Percentiles rank a stretch among this genome's conserved stretches.
These are phyloP conservation scores for Xylaria digitata DNA, from an alignment of 2,329 filamentous ascomycete species.

Conservation along the genomic window DNA sequence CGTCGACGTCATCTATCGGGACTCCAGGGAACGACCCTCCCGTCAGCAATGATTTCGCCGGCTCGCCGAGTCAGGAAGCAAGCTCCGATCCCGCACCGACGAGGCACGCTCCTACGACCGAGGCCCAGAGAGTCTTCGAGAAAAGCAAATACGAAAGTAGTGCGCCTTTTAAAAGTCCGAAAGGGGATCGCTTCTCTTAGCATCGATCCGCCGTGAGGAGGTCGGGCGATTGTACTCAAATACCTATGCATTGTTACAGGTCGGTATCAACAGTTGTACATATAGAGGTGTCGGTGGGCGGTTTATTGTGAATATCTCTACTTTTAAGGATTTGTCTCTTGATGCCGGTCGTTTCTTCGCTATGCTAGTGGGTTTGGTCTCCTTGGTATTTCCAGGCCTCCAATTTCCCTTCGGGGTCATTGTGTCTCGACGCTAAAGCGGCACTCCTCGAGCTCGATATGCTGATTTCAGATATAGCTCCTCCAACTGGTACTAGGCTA, in stretches of 20 bases:
- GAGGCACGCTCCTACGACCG: conserved; percentile 79
- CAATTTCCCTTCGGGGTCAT: background rate
- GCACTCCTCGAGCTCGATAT: too few relatives aligned
- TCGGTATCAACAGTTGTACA: conserved; percentile 22
- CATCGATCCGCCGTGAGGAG: background rate
- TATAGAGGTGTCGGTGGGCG: conserved; percentile 20
- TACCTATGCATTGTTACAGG: conserved; percentile 9
- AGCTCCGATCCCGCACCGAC: conserved; percentile 86
- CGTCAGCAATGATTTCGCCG: conserved; percentile 67
- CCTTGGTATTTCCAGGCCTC: background rate
- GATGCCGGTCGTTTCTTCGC: background rate
- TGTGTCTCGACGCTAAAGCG: too few relatives aligned
- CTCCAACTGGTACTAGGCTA: too few relatives aligned
- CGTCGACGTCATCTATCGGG: conserved; percentile 42
- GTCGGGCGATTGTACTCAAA: conserved; percentile 22
- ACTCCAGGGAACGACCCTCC: conserved; percentile 52
- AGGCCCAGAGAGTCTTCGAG: conserved; percentile 73
- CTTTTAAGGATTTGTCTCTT: background rate
- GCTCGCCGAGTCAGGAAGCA: conserved; percentile 77
- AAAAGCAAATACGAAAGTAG: conserved; percentile 92
- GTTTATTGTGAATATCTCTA: conserved; percentile 22
- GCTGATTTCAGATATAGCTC: too few relatives aligned
- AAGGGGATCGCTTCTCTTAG: conserved; percentile 86
- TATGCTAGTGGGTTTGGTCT: background rate
- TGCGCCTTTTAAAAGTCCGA: conserved; percentile 78